Conservation (phyloP, 495 filamentous ascomycete species). For the Diplogelasinospora grovesii region DNA sequence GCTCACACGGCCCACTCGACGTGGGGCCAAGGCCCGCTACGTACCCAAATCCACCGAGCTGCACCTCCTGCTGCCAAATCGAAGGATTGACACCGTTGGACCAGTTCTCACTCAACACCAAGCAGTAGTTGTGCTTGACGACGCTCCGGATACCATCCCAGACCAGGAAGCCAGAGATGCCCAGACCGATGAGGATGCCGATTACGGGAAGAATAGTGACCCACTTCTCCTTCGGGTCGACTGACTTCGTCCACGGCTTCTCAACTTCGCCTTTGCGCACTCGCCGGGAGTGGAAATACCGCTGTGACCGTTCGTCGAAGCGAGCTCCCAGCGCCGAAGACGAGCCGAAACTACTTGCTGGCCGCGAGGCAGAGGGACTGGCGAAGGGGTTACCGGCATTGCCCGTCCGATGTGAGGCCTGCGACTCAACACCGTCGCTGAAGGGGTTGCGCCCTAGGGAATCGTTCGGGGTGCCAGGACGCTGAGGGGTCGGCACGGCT, state of each 20-base stretch:
- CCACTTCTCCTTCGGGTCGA: constrained; percentile 78
- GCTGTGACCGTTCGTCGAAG: constrained; percentile 28
- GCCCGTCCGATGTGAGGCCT: constrained; percentile 24
- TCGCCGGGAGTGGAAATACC: constrained; percentile 71
- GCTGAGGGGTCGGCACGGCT: constrained; percentile 28
- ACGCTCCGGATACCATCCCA: constrained; percentile 65
- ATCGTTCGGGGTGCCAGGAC: constrained; percentile 33
- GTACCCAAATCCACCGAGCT: constrained; percentile 80
- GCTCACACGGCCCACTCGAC: constrained; percentile 1
- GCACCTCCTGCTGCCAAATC: constrained; percentile 71
- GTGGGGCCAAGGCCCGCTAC: constrained; percentile 20
- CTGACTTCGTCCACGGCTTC: constrained; percentile 61
- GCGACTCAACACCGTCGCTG: constrained; percentile 29
- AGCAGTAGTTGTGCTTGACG: constrained; percentile 67
- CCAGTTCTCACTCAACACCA: constrained; percentile 65
- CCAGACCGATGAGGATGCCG: constrained; percentile 59
- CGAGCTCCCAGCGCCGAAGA: constrained; percentile 35
- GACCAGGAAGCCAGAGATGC: constrained; percentile 58
- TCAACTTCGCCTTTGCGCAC: constrained; percentile 63
- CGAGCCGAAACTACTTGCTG: constrained; percentile 45
- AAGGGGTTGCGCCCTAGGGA: constrained; percentile 25
- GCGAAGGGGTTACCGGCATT: constrained; percentile 46
- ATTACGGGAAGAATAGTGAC: constrained; percentile 69
- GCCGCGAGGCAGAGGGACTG: constrained; percentile 49
- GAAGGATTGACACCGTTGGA: constrained; percentile 49